These are phyloP conservation scores for Stagonosporopsis rhizophila DNA, from an alignment of 2,329 filamentous ascomycete species.

Conservation along the genomic window DNA sequence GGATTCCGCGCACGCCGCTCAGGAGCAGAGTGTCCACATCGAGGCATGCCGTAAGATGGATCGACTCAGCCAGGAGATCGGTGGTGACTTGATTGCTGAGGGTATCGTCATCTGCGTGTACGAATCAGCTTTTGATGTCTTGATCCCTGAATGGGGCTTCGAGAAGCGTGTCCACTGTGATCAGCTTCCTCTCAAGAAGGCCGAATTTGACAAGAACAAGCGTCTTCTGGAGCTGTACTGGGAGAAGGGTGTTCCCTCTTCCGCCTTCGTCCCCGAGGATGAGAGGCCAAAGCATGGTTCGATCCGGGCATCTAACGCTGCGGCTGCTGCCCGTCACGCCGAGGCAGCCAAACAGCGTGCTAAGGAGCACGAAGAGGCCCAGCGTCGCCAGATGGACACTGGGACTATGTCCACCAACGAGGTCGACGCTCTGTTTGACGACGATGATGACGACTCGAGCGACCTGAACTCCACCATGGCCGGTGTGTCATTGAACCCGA, in stretches of 20 bases:
- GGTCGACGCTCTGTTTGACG: slow-evolving; percentile 93
- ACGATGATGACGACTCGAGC: slow-evolving; percentile 81
- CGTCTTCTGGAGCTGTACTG: slow-evolving; percentile 95
- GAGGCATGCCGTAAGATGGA: slow-evolving; percentile 97
- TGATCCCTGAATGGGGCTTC: slow-evolving; percentile 98
- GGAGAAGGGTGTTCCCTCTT: slow-evolving; percentile 98
- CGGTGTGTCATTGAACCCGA: slow-evolving; percentile 79
- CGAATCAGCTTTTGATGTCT: slow-evolving; percentile 96
- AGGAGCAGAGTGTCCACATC: slow-evolving; percentile 98
- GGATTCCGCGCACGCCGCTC: slow-evolving; percentile 94
- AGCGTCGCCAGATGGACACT: slow-evolving; percentile 92
- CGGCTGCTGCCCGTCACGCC: slow-evolving; percentile 78
- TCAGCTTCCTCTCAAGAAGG: slow-evolving; percentile 96
- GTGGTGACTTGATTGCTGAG: slow-evolving; percentile 91
- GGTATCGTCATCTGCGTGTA: slow-evolving; percentile 97
- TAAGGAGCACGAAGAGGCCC: slow-evolving; percentile 88
- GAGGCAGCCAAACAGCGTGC: slow-evolving; percentile 81
- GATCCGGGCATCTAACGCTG: slow-evolving; percentile 76
- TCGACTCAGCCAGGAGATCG: slow-evolving; percentile 82
- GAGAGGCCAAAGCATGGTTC: slow-evolving; percentile 86
- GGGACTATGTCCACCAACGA: slow-evolving; percentile 93
- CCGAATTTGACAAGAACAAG: slow-evolving; percentile 98
- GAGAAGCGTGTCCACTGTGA: slow-evolving; percentile 99
- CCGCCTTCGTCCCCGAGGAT: slow-evolving; percentile 94
- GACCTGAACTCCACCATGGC: slow-evolving; percentile 91